Evolutionary conservation across 2,329 filamentous ascomycete genomes (phyloP).

Genomic region (Escovopsis sp.): DNA sequence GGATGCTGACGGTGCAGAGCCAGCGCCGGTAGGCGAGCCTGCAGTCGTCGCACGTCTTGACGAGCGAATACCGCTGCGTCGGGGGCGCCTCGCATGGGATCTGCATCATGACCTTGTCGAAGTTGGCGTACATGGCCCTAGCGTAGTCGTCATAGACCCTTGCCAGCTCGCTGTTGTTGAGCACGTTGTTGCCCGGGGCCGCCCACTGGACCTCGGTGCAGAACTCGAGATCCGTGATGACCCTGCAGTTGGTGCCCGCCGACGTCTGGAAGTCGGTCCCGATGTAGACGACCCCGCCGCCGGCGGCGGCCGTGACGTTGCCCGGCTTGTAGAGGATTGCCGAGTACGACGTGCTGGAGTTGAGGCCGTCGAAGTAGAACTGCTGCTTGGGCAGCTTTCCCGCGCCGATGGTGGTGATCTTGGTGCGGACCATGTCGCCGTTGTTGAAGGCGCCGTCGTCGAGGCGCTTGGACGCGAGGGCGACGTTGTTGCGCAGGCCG

Average conservation of each 20-base stretch:
- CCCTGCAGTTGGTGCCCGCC: constrained; percentile 64
- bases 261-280: constrained; percentile 66
- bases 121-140: constrained; percentile 53
- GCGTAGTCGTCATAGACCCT: constrained; percentile 69
- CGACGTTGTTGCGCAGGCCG: constrained; percentile 53
- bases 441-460: constrained; percentile 33
- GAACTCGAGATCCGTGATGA: constrained; percentile 78
- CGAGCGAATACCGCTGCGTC: constrained; percentile 68
- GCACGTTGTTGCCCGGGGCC: constrained; percentile 65
- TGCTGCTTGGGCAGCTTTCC: constrained; percentile 66
- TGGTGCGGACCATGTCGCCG: constrained; percentile 35
- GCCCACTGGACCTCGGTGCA: constrained; percentile 83
- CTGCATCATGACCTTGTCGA: constrained; percentile 68
- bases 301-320: constrained; percentile 27
- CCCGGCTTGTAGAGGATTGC: constrained; percentile 56
- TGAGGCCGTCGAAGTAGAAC: constrained; percentile 69
- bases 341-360: constrained; percentile 54
- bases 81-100: constrained; percentile 67
- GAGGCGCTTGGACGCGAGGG: constrained; percentile 37
- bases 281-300: constrained; percentile 64
- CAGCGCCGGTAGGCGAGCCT: constrained; percentile 73
- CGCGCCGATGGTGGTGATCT: constrained; percentile 54
- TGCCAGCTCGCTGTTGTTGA: constrained; percentile 47
- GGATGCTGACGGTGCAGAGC: constrained; percentile 88
- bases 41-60: constrained; percentile 62